Conservation (phyloP, 2,329 filamentous ascomycete species). For the Talaromyces pinophilus region DNA sequence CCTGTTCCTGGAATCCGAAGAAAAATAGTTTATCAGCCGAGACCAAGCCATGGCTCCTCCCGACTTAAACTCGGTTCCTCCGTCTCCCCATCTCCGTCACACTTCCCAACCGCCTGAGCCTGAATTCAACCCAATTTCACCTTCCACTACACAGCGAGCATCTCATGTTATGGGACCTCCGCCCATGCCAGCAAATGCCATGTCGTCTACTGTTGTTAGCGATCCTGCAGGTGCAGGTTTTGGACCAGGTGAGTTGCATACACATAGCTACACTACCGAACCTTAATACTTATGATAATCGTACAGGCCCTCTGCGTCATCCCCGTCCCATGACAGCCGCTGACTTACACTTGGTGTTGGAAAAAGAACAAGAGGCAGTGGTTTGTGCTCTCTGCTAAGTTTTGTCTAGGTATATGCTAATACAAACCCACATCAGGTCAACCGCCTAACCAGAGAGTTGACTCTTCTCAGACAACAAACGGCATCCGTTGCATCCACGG, state of each 20-base stretch:
- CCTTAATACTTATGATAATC: background rate
- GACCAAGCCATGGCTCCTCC: slow-evolving; percentile 45
- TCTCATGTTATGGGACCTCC: slow-evolving; percentile 52
- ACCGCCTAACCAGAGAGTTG: slow-evolving; percentile 87
- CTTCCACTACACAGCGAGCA: slow-evolving; percentile 47
- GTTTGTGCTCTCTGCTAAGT: slow-evolving; percentile 53
- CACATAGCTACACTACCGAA: background rate
- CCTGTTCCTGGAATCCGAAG: slow-evolving; percentile 1
- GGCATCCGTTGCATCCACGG: slow-evolving; percentile 62
- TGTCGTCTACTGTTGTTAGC: slow-evolving; percentile 30
- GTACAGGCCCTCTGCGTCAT: slow-evolving; percentile 71
- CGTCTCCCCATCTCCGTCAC: slow-evolving; percentile 37
- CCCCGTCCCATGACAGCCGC: slow-evolving; percentile 84
- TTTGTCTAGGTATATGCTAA: background rate
- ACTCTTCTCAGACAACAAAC: slow-evolving; percentile 74
- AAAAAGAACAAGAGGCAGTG: slow-evolving; percentile 93
- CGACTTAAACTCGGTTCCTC: slow-evolving; percentile 50
- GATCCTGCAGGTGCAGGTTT: slow-evolving; percentile 42
- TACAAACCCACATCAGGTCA: slow-evolving; percentile 61
- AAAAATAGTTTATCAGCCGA: background rate
- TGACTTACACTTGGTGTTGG: slow-evolving; percentile 83
- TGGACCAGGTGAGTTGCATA: slow-evolving; percentile 41
- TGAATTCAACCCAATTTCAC: slow-evolving; percentile 36
- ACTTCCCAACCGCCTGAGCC: slow-evolving; percentile 36
- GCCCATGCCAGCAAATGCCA: slow-evolving; percentile 34